Conservation (phyloP, 345 rosid genomes). For the Kernera saxatilis region DNA sequence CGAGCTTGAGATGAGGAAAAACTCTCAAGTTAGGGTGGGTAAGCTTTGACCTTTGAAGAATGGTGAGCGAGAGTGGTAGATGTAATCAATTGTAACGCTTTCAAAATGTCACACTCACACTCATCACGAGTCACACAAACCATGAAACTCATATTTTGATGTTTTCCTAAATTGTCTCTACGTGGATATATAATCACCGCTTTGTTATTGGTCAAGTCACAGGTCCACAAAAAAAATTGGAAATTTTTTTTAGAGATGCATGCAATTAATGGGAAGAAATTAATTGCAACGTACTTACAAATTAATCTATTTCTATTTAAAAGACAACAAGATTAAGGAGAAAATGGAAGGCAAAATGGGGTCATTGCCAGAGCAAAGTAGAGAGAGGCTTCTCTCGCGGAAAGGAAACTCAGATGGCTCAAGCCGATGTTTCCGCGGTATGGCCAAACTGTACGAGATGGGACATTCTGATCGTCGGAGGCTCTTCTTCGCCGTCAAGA, state of each 20-base stretch:
- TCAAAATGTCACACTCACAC: conserved; percentile 16
- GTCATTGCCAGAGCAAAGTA: conserved; percentile 44
- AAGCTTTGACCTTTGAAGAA: conserved; percentile 15
- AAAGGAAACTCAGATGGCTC: conserved; percentile 42
- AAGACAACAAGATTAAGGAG: neutral
- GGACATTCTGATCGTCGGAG: conserved; percentile 63
- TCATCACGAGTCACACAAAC: neutral
- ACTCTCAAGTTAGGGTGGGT: neutral
- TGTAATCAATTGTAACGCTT: conserved; percentile 4
- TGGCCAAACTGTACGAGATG: conserved; percentile 46
- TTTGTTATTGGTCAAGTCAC: neutral
- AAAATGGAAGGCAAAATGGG: conserved; percentile 36
- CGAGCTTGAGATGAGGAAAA: too few relatives aligned
- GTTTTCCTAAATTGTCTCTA: neutral
- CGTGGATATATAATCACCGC: neutral
- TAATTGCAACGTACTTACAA: neutral
- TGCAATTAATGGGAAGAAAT: conserved; percentile 4
- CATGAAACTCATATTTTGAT: neutral
- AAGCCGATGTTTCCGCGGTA: conserved; percentile 3
- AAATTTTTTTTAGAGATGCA: too few relatives aligned
- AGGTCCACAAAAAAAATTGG: too few relatives aligned
- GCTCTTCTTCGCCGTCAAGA: conserved; percentile 53
- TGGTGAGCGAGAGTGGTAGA: conserved; percentile 25
- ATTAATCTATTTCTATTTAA: neutral
- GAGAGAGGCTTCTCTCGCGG: conserved; percentile 51